These are phyloP conservation scores for Linum lewisii DNA, from an alignment of 345 rosid genomes.

Conservation along the genomic window DNA sequence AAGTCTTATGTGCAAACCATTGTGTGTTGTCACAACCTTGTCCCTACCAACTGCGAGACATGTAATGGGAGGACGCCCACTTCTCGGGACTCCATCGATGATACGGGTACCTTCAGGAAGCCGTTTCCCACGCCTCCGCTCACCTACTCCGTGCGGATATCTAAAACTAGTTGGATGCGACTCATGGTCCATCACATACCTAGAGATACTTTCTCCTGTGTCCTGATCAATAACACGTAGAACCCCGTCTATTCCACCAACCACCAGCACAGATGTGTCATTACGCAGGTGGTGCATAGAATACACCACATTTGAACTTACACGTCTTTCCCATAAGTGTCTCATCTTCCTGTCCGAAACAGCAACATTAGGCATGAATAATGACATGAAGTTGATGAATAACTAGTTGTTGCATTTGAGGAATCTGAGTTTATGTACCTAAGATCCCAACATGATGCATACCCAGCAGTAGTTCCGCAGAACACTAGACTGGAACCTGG, in stretches of 20 bases:
- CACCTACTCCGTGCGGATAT: slow-evolving; percentile 13
- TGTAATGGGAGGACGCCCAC: slow-evolving; percentile 50
- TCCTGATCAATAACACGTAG: slow-evolving; percentile 62
- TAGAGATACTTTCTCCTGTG: slow-evolving; percentile 46
- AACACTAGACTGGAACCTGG: slow-evolving; percentile 48
- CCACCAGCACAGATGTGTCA: slow-evolving; percentile 45
- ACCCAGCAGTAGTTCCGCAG: slow-evolving; percentile 73
- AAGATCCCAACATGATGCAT: slow-evolving; percentile 72
- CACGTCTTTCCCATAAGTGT: slow-evolving; percentile 60
- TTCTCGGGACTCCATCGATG: slow-evolving; percentile 47
- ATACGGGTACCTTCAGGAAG: slow-evolving; percentile 22
- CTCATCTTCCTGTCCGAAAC: slow-evolving; percentile 47
- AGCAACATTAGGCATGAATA: not conserved
- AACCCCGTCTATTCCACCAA: slow-evolving; percentile 87
- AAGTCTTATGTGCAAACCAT: slow-evolving; percentile 42
- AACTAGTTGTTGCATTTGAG: no score
- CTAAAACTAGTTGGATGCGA: slow-evolving; percentile 18
- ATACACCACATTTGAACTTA: slow-evolving; percentile 70
- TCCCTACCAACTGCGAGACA: slow-evolving; percentile 82
- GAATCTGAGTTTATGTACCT: slow-evolving; percentile 36
- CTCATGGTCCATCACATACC: slow-evolving; percentile 36
- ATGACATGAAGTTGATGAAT: no score
- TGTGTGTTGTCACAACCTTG: slow-evolving; percentile 66
- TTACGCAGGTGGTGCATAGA: slow-evolving; percentile 47
- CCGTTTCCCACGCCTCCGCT: slow-evolving; percentile 44